Evolutionary conservation across 345 rosid species (phyloP), one percentile per base, ranked within the genome.

Genomic region (Hevea brasiliensis): DNA sequence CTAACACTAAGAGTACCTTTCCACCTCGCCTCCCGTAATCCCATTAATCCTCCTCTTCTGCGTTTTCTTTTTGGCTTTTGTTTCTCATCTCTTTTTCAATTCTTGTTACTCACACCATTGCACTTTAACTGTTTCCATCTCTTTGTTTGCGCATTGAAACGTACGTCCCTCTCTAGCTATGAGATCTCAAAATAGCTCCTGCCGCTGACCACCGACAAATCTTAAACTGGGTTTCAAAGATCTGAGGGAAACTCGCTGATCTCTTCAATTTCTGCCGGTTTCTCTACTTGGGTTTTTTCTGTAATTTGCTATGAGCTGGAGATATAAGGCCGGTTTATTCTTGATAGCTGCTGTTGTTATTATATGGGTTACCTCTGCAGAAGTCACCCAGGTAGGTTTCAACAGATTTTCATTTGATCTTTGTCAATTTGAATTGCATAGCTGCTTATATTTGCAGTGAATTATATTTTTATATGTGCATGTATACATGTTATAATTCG

Each of bases 291-390:
- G 65, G 61, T 60, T 24, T 14, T 72, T 11, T 8, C 48, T 53
- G 45, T 54, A 3, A 35, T 58, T 66, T n/a, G 57, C 4, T 54
- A 95, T 95, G 99, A 84, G 88, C 74, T 93, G 89, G 96, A 91
- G 85, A 74, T 95, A 95, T 62, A 91, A 72, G 73, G 93, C 98
- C 66, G 99, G 99, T 59, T 72, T 95, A 80, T 86, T 92, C 74
- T 84, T 95, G 78, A 95, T 95, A 44, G 88, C 77, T 47, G 84
- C 98, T 61, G 99, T 95, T 72, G 99, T 95, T 76, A 69, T 95
- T 74, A 95, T 95, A 76, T 79, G 82, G 82, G 82, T 79, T 65
- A 61, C 75, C 68, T 79, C 82, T 32, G 82, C 82, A 9, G 82
- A 79, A 75, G 82, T 79, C 71, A 79, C 82, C 70, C 82, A 79